These are phyloP conservation scores for Sugiyamaella neomexicana DNA, from an alignment of 1,139 yeast species.

Conservation along the genomic window DNA sequence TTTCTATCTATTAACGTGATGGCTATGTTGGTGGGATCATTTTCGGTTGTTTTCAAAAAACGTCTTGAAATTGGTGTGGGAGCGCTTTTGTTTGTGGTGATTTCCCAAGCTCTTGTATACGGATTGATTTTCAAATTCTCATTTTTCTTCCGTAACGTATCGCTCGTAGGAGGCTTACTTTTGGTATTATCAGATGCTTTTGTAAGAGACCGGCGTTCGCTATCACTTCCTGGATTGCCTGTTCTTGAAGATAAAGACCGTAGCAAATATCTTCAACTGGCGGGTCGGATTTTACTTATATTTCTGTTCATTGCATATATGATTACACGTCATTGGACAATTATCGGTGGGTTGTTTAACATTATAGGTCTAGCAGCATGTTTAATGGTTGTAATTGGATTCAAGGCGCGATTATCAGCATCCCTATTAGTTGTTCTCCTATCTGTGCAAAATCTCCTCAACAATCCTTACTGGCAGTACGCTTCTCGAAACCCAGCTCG, in stretches of 20 bases:
- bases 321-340: slow-evolving; percentile 72
- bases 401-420: slow-evolving; percentile 90
- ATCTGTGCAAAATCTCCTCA: slow-evolving; percentile 70
- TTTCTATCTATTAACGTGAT: slow-evolving; percentile 66
- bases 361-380: slow-evolving; percentile 72
- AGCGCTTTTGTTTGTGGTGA: slow-evolving; percentile 67
- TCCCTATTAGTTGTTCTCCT: slow-evolving; percentile 71
- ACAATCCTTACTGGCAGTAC: slow-evolving; percentile 89
- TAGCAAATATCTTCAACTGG: slow-evolving; percentile 80
- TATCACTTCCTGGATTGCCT: slow-evolving; percentile 87
- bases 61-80: slow-evolving; percentile 71
- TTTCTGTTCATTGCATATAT: slow-evolving; percentile 86
- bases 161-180: slow-evolving; percentile 89
- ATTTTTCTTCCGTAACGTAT: slow-evolving; percentile 81
- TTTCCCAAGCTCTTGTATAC: slow-evolving; percentile 84
- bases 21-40: slow-evolving; percentile 73
- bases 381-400: slow-evolving; percentile 84
- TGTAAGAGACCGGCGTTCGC: slow-evolving; percentile 70
- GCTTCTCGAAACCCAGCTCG: slow-evolving; percentile 71
- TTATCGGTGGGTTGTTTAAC: slow-evolving; percentile 63
- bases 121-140: slow-evolving; percentile 82
- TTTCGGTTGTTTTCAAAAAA: slow-evolving; percentile 69
- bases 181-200: slow-evolving; percentile 89
- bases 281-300: slow-evolving; percentile 85
- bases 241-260: slow-evolving; percentile 79